Conservation (phyloP, 2,329 filamentous ascomycete species). For the Fusarium heterosporum region DNA sequence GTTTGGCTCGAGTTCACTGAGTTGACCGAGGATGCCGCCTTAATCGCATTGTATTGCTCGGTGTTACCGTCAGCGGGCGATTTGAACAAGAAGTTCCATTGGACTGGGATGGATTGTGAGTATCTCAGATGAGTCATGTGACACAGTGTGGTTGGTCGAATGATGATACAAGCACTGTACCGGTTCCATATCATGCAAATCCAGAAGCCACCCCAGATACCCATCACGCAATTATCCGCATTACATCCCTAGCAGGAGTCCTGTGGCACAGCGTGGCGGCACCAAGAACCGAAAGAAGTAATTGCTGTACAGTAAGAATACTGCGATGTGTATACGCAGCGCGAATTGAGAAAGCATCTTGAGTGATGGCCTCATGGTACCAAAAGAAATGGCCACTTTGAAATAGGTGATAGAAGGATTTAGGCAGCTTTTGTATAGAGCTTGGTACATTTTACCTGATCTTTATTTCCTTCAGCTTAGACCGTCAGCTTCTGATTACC, state of each 20-base stretch:
- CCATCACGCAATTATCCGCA: constrained; percentile 3
- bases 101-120: not conserved
- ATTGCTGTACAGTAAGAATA: constrained; percentile 6
- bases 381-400: too few relatives aligned
- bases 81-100: not conserved
- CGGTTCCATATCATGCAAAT: constrained; percentile 21
- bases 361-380: not conserved
- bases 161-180: constrained; percentile 1
- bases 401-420: too few relatives aligned
- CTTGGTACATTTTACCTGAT: too few relatives aligned
- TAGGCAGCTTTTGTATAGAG: too few relatives aligned
- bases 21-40: constrained; percentile 16
- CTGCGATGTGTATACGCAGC: not conserved
- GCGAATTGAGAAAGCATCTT: not conserved
- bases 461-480: too few relatives aligned
- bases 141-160: constrained; percentile 9
- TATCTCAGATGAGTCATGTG: constrained; percentile 12
- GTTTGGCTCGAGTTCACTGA: not conserved
- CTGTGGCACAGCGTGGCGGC: constrained; percentile 24
- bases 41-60: not conserved
- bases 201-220: not conserved
- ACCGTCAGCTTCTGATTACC: too few relatives aligned
- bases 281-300: constrained; percentile 5
- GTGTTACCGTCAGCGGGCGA: not conserved
- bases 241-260: not conserved